Percentiles rank a stretch among this genome's conserved stretches.
These are phyloP conservation scores for Mucor irregularis DNA, from an alignment of 371 early-diverging fungal species.

Conservation along the genomic window DNA sequence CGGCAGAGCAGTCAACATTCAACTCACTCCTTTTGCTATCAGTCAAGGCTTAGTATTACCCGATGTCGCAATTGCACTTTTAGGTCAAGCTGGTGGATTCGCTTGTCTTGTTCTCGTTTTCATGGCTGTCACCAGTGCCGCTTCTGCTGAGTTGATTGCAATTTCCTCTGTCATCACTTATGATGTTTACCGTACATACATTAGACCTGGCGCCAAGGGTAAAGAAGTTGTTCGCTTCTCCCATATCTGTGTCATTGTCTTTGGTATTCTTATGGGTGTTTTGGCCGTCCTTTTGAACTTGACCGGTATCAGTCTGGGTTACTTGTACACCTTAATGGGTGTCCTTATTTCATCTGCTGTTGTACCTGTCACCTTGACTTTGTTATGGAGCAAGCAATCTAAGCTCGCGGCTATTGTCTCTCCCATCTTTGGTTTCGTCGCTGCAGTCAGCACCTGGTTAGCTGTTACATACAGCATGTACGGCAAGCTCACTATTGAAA, in stretches of 20 bases:
- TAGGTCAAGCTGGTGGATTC: slow-evolving; percentile 62
- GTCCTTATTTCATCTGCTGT: slow-evolving; percentile 68
- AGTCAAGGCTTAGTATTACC: slow-evolving; percentile 68
- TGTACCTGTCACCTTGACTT: slow-evolving; percentile 60
- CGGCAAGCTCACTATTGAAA: slow-evolving; percentile 55
- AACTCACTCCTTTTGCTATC: slow-evolving; percentile 51
- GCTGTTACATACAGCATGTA: slow-evolving; percentile 52
- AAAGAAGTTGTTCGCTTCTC: slow-evolving; percentile 60
- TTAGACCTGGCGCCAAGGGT: slow-evolving; percentile 62
- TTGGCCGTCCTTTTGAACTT: slow-evolving; percentile 60
- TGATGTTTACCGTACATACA: slow-evolving; percentile 69
- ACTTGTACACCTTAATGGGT: slow-evolving; percentile 68
- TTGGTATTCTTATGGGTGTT: slow-evolving; percentile 70
- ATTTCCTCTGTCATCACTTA: slow-evolving; percentile 70
- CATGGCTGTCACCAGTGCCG: slow-evolving; percentile 71
- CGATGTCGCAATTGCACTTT: slow-evolving; percentile 60
- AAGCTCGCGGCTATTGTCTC: slow-evolving; percentile 54
- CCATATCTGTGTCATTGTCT: slow-evolving; percentile 54
- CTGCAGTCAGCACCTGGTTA: slow-evolving; percentile 64
- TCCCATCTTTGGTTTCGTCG: slow-evolving; percentile 52
- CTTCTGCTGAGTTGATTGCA: slow-evolving; percentile 72
- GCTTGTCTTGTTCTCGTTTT: slow-evolving; percentile 67
- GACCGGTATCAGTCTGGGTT: slow-evolving; percentile 68
- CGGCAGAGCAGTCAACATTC: slow-evolving; percentile 61
- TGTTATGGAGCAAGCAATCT: slow-evolving; percentile 68